phyloP scores from a whole-genome alignment of 805 yeast species.

The Ogataea haglerorum region DNA sequence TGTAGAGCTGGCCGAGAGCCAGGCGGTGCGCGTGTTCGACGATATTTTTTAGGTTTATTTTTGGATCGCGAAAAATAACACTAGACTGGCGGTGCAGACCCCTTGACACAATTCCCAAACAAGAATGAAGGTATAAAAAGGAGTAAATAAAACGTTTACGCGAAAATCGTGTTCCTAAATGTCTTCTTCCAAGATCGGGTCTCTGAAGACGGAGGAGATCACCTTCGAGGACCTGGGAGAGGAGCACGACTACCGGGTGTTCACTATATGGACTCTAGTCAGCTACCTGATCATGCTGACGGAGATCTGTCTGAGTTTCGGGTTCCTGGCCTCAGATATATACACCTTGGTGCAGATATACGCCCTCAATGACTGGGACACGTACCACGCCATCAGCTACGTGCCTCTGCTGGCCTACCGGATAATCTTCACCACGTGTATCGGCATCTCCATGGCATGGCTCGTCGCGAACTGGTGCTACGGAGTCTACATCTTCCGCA shows the following conservation, averaged over 20 bases:
- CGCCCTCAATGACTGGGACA: slow-evolving; percentile 52
- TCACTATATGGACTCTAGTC: slow-evolving; percentile 40
- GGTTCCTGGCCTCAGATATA: slow-evolving; percentile 63
- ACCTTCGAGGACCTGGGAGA: slow-evolving; percentile 29
- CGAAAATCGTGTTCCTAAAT: slow-evolving; percentile 2
- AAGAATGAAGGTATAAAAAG: slow-evolving; percentile 5
- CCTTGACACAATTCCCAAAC: slow-evolving; percentile 9
- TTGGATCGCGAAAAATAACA: slow-evolving; percentile 1
- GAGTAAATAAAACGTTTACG: not conserved
- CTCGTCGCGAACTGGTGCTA: slow-evolving; percentile 53
- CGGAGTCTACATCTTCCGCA: slow-evolving; percentile 56
- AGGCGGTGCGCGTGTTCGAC: slow-evolving; percentile 46
- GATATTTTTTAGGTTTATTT: slow-evolving; percentile 8
- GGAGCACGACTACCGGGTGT: slow-evolving; percentile 35
- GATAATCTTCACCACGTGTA: slow-evolving; percentile 53
- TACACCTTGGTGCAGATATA: slow-evolving; percentile 74
- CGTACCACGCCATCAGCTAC: slow-evolving; percentile 30
- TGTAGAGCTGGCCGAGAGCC: slow-evolving; percentile 57
- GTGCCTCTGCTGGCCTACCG: slow-evolving; percentile 32
- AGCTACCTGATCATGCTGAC: slow-evolving; percentile 40
- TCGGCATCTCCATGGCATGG: slow-evolving; percentile 62
- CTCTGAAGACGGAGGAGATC: slow-evolving; percentile 22
- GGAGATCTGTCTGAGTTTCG: slow-evolving; percentile 45
- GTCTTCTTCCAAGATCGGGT: slow-evolving; percentile 5
- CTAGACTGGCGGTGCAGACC: slow-evolving; percentile 5